Conservation (phyloP, 345 rosid genomes). For the Aquilaria sinensis region DNA sequence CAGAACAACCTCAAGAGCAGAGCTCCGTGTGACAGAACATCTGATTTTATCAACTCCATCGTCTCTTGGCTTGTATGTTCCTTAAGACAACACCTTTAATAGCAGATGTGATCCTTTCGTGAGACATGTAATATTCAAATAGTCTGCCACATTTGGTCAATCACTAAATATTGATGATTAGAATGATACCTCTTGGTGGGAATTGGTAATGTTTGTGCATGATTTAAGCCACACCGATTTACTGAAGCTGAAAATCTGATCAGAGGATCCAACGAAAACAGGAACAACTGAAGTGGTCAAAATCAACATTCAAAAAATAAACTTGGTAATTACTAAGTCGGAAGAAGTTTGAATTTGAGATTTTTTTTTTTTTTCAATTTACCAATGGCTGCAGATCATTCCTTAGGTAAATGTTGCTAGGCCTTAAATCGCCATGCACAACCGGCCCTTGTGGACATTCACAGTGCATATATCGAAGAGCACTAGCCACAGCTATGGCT, state of each 20-base stretch:
- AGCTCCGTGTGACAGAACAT: slow-evolving; percentile 31
- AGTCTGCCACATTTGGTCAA: too few relatives aligned
- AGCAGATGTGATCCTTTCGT: background rate
- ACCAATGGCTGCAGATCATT: slow-evolving; percentile 27
- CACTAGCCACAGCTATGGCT: slow-evolving; percentile 27
- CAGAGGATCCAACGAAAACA: too few relatives aligned
- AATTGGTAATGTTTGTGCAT: slow-evolving; percentile 10
- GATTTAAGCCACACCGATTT: slow-evolving; percentile 25
- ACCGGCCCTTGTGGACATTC: slow-evolving; percentile 31
- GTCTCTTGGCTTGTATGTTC: slow-evolving; percentile 13
- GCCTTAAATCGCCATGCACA: slow-evolving; percentile 23
- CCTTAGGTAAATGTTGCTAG: slow-evolving; percentile 23
- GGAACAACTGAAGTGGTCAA: background rate
- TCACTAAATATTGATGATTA: background rate
- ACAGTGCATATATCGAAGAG: slow-evolving; percentile 33
- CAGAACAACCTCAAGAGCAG: slow-evolving; percentile 36
- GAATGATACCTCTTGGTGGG: slow-evolving; percentile 17
- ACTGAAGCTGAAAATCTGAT: slow-evolving; percentile 34
- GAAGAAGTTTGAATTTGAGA: slow-evolving; percentile 6
- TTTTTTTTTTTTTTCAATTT: background rate
- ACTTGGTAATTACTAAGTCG: background rate
- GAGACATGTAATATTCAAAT: too few relatives aligned
- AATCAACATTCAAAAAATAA: background rate
- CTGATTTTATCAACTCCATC: slow-evolving; percentile 17
- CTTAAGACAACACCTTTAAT: slow-evolving; percentile 14